Conservation (phyloP, 768 basidiomycete species). For the Mycena epipterygia region DNA sequence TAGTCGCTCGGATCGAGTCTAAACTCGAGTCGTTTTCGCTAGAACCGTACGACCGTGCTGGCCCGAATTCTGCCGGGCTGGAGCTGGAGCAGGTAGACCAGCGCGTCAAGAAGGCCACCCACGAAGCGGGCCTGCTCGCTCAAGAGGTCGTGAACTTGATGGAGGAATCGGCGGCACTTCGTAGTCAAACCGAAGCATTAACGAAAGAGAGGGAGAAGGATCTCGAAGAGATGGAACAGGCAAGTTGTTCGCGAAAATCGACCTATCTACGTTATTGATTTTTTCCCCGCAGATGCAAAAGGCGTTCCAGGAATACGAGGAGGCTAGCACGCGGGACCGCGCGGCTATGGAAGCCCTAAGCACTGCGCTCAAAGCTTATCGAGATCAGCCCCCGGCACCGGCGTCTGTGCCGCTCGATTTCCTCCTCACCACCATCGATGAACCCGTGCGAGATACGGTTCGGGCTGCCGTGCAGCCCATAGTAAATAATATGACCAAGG, state of each 20-base stretch:
- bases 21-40: slow-evolving; percentile 5
- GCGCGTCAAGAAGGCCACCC: neutral
- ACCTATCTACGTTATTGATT: neutral
- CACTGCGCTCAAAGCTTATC: slow-evolving; percentile 34
- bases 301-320: slow-evolving; percentile 35
- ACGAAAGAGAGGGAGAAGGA: neutral
- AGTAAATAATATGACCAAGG: slow-evolving; percentile 14
- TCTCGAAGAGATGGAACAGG: slow-evolving; percentile 17
- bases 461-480: slow-evolving; percentile 26
- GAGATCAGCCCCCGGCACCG: slow-evolving; percentile 13
- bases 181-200: neutral
- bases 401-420: slow-evolving; percentile 25
- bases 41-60: neutral
- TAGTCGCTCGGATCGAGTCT: slow-evolving; percentile 15
- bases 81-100: slow-evolving; percentile 4
- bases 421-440: slow-evolving; percentile 26
- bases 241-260: neutral
- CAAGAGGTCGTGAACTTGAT: neutral
- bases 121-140: neutral
- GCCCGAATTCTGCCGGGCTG: neutral
- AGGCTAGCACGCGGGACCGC: slow-evolving; percentile 32
- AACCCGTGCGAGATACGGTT: slow-evolving; percentile 31
- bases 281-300: slow-evolving; percentile 36
- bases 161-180: neutral
- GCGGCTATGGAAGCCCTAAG: slow-evolving; percentile 43